Evolutionary conservation across 2,329 filamentous ascomycete genomes (phyloP).

Genomic region (Helotiales sp.): DNA sequence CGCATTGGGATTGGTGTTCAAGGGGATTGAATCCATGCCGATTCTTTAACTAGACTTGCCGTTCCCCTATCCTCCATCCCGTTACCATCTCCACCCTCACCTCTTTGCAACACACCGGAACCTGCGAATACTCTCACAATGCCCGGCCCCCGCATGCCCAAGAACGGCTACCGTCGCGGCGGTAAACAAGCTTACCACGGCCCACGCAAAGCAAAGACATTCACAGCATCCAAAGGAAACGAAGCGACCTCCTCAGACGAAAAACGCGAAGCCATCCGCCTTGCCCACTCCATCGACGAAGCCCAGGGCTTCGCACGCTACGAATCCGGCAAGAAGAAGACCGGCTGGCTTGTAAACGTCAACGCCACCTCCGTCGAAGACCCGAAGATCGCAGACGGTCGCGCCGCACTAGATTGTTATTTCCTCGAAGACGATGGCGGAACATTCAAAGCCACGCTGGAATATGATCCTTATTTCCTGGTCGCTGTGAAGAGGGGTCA

Average conservation of each 20-base stretch:
- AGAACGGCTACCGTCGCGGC: slow-evolving; percentile 70
- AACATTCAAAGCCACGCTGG: slow-evolving; percentile 92
- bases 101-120: slow-evolving; percentile 14
- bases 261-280: slow-evolving; percentile 81
- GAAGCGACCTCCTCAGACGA: slow-evolving; percentile 93
- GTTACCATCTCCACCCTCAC: slow-evolving; percentile 21
- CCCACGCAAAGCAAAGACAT: slow-evolving; percentile 71
- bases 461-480: slow-evolving; percentile 96
- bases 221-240: slow-evolving; percentile 76
- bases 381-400: slow-evolving; percentile 79
- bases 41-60: slow-evolving; percentile 41
- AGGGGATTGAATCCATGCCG: slow-evolving; percentile 15
- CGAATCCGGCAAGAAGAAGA: slow-evolving; percentile 80
- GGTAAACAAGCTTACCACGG: slow-evolving; percentile 75
- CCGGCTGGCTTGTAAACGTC: slow-evolving; percentile 95
- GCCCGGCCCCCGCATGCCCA: slow-evolving; percentile 63
- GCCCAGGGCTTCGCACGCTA: slow-evolving; percentile 91
- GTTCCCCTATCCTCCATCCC: slow-evolving; percentile 12
- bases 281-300: slow-evolving; percentile 92
- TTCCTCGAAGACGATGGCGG: slow-evolving; percentile 87
- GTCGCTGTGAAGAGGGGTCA: slow-evolving; percentile 86
- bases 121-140: slow-evolving; percentile 48
- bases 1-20: neutral
- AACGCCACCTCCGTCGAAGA: slow-evolving; percentile 88
- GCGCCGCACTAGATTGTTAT: slow-evolving; percentile 93